Conservation (phyloP, 106 monocot species). For the Ottelia alismoides region DNA sequence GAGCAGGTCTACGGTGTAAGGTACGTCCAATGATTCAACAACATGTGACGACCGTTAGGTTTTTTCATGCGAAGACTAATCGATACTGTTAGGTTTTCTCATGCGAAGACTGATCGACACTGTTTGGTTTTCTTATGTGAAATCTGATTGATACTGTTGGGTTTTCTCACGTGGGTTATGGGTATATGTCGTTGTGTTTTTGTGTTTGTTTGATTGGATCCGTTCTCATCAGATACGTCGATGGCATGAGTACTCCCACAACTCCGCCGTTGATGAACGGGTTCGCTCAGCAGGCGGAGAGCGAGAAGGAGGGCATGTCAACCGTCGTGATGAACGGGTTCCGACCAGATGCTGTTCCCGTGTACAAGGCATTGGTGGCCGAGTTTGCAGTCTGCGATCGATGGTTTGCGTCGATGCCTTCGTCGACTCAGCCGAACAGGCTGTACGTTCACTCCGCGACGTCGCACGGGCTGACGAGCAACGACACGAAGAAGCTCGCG, state of each 20-base stretch:
- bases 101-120: no score
- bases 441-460: conserved; percentile 87
- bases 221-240: no score
- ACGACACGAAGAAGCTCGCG: conserved; percentile 43
- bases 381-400: conserved; percentile 82
- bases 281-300: conserved; percentile 78
- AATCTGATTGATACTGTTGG: no score
- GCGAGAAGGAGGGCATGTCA: conserved; percentile 45
- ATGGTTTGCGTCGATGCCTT: conserved; percentile 86
- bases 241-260: no score
- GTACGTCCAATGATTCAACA: conserved; percentile 23
- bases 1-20: conserved; percentile 65
- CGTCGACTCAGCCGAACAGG: conserved; percentile 93
- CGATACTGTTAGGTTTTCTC: no score
- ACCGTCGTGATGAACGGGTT: conserved; percentile 78
- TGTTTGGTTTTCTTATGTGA: no score
- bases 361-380: conserved; percentile 60
- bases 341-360: conserved; percentile 59
- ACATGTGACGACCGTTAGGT: no score
- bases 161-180: no score
- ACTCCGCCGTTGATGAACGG: conserved; percentile 80
- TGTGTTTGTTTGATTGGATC: no score
- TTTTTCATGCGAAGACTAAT: no score
- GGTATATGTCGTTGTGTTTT: no score
- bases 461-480: conserved; percentile 71